These are phyloP conservation scores for Senna tora DNA, from an alignment of 306 rosid genomes.

Conservation along the genomic window DNA sequence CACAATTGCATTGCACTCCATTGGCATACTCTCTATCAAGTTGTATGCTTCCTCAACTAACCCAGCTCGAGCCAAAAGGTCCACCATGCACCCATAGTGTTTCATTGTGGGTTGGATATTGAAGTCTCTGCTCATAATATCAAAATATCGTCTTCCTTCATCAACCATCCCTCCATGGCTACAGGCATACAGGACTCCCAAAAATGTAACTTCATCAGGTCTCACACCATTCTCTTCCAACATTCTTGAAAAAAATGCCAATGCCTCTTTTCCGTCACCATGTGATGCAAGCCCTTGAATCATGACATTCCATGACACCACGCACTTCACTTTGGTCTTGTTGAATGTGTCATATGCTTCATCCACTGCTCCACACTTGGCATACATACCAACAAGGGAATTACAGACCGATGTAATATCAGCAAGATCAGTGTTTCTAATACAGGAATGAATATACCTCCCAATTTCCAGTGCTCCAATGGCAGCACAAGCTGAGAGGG, in stretches of 20 bases:
- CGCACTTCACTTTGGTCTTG: conserved; percentile 49
- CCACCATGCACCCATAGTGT: conserved; percentile 88
- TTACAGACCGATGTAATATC: conserved; percentile 46
- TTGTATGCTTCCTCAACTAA: conserved; percentile 62
- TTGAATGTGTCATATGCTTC: conserved; percentile 55
- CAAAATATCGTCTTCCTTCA: conserved; percentile 60
- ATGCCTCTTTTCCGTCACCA: conserved; percentile 58
- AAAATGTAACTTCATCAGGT: conserved; percentile 68
- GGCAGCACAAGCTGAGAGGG: conserved; percentile 68
- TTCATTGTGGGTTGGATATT: conserved; percentile 63
- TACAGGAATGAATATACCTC: conserved; percentile 60
- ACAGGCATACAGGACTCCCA: conserved; percentile 78
- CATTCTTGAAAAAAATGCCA: conserved; percentile 57
- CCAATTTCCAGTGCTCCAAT: conserved; percentile 66
- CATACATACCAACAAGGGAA: conserved; percentile 75
- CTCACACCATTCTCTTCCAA: conserved; percentile 46
- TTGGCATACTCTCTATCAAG: conserved; percentile 60
- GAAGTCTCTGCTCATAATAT: conserved; percentile 54
- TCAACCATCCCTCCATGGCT: conserved; percentile 71
- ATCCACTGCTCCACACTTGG: conserved; percentile 79
- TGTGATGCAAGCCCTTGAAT: conserved; percentile 73
- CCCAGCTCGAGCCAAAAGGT: conserved; percentile 79
- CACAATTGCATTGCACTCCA: conserved; percentile 67
- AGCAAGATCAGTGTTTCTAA: conserved; percentile 27
- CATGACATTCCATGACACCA: conserved; percentile 84